These are phyloP conservation scores for Candida awuae DNA, from an alignment of 805 yeast genomes.

Conservation along the genomic window DNA sequence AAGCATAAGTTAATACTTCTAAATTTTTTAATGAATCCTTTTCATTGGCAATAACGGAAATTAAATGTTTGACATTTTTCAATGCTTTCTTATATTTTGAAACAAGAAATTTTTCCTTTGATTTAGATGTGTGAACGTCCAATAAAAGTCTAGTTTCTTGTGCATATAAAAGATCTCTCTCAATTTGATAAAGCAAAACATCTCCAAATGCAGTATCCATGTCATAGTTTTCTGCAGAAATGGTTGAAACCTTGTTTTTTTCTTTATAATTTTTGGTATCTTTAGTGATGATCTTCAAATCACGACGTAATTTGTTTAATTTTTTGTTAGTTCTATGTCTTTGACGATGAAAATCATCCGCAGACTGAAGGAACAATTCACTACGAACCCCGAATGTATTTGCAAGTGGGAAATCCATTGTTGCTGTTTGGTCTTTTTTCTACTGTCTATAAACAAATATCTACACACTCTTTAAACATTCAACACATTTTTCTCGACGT, in stretches of 20 bases:
- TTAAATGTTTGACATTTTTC: conserved; percentile 35
- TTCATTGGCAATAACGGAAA: conserved; percentile 35
- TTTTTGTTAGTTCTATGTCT: conserved; percentile 55
- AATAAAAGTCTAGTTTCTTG: conserved; percentile 50
- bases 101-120: conserved; percentile 43
- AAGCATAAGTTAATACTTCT: conserved; percentile 32
- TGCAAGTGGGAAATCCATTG: conserved; percentile 40
- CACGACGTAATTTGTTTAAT: conserved; percentile 57
- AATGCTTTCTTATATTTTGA: conserved; percentile 65
- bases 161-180: conserved; percentile 67
- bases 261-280: conserved; percentile 56
- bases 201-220: conserved; percentile 46
- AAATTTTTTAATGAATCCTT: conserved; percentile 24
- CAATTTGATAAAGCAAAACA: conserved; percentile 59
- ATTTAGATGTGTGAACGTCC: conserved; percentile 43
- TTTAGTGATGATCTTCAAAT: conserved; percentile 51
- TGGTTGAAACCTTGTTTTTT: conserved; percentile 39
- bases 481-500: conserved; percentile 5
- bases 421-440: background rate
- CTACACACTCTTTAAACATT: background rate
- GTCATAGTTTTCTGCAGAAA: conserved; percentile 43
- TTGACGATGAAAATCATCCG: conserved; percentile 63
- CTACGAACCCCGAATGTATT: conserved; percentile 49
- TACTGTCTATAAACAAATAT: background rate
- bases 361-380: conserved; percentile 53